Percentiles rank a stretch among this genome's conserved stretches.
phyloP scores from a whole-genome alignment of 2,329 filamentous ascomycete genomes.

The Fusarium sororula region DNA sequence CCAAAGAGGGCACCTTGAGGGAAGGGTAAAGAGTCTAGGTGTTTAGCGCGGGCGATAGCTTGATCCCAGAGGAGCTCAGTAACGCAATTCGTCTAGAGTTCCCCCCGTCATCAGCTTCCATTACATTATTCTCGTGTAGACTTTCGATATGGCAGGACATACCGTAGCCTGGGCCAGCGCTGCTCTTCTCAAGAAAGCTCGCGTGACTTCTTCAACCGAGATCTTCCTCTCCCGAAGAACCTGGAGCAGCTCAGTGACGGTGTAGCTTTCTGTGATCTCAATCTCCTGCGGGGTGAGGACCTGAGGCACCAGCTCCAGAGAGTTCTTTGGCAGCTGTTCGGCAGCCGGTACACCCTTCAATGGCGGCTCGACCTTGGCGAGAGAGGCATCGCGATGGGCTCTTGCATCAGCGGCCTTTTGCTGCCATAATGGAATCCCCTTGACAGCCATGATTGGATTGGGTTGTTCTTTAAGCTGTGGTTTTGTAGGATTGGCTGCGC shows the following conservation, averaged over 20 bases:
- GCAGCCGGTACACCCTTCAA: conserved; percentile 36
- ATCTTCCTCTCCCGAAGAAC: conserved; percentile 27
- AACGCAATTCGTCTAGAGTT: conserved; percentile 45
- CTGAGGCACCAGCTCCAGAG: conserved; percentile 33
- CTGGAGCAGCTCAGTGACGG: conserved; percentile 31
- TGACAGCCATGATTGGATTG: not conserved
- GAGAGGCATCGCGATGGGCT: conserved; percentile 31
- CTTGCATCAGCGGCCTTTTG: not conserved
- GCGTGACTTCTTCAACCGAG: conserved; percentile 41
- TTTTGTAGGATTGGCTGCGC: not conserved
- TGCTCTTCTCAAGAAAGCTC: conserved; percentile 39
- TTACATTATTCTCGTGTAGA: not conserved
- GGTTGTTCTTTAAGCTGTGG: not conserved
- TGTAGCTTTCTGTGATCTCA: conserved; percentile 43
- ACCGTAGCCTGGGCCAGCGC: conserved; percentile 41
- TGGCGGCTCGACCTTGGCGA: conserved; percentile 41
- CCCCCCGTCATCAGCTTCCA: not conserved
- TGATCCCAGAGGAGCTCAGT: conserved; percentile 48
- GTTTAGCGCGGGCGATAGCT: conserved; percentile 45
- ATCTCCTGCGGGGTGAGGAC: conserved; percentile 38
- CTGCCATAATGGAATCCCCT: not conserved
- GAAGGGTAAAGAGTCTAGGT: conserved; percentile 46
- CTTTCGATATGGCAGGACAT: not conserved
- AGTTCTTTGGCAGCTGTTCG: conserved; percentile 31
- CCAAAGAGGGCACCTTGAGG: conserved; percentile 46